A percentile compares a stretch with the other conserved stretches of the same genome.
Conservation (phyloP, 352 stramenopile genomes). For the Albugo laibachii region DNA sequence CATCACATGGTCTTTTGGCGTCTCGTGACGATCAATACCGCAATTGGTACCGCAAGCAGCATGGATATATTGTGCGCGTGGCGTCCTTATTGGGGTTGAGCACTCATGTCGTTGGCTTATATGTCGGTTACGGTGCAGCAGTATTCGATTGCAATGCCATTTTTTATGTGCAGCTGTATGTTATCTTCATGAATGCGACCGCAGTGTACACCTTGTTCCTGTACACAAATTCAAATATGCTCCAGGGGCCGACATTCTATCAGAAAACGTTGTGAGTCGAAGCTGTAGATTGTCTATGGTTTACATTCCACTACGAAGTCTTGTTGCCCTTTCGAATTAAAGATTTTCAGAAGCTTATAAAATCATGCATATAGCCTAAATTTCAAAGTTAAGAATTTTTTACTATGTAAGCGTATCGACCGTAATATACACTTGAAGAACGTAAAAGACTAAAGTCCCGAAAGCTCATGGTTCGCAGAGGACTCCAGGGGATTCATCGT, state of each 20-base stretch:
- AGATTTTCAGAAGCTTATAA: too few relatives aligned
- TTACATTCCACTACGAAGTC: too few relatives aligned
- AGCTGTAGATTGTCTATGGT: too few relatives aligned
- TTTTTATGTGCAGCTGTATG: constrained; percentile 63
- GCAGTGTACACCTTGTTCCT: constrained; percentile 16
- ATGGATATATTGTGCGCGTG: constrained; percentile 33
- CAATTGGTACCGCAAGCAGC: constrained; percentile 28
- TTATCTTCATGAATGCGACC: constrained; percentile 2
- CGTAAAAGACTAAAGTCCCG: too few relatives aligned
- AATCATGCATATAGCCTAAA: too few relatives aligned
- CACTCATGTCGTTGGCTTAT: constrained; percentile 46
- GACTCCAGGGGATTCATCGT: constrained; percentile 16
- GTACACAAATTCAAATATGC: constrained; percentile 50
- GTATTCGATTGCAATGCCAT: constrained; percentile 59
- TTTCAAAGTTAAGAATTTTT: too few relatives aligned
- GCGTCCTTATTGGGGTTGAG: constrained; percentile 72
- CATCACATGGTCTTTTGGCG: constrained; percentile 29
- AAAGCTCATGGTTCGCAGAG: too few relatives aligned
- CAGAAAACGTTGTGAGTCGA: too few relatives aligned
- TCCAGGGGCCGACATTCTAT: too few relatives aligned
- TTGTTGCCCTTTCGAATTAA: too few relatives aligned
- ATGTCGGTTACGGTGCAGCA: constrained; percentile 41
- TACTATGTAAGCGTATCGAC: too few relatives aligned
- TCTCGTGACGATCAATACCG: constrained; percentile 48
- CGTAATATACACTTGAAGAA: too few relatives aligned